Evolutionary conservation across 768 basidiomycete genomes (phyloP), one percentile per base, ranked within the genome.

Genomic region (Tubosaeta sp.): DNA sequence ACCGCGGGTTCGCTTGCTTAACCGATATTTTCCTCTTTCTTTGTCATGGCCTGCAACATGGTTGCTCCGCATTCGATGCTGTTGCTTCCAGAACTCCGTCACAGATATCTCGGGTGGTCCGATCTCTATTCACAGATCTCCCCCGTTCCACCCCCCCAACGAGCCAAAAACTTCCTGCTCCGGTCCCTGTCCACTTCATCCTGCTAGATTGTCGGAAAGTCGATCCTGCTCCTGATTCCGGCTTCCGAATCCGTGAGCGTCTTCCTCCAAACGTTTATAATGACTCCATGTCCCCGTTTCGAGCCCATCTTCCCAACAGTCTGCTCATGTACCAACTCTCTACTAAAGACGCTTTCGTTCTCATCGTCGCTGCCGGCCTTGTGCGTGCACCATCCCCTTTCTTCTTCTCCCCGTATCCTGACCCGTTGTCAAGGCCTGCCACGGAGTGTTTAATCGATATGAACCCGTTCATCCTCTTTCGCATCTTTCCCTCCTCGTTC

Each of bases 1-100:
- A 71, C 68, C 68, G 69, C 62, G 69, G 69, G 59, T 59, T 71
- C 66, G 64, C 65, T 69, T 63, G 64, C 62, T 59, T 67, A 68
- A 52, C 68, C 66, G 68, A 68, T 66, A 50, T 61, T 68, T 67
- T 44, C 63, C 61, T 56, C 45, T 60, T 66, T 56, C 59, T 70
- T 64, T 61, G 65, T 68, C 60, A 68, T 60, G 58, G 49, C 47
- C 50, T 60, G 53, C 62, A 53, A 50, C 50, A 51, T 50, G 51
- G 57, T 46, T 46, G 35, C 59, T 65, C 65, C 59, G 52, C 58
- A 64, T 51, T 66, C 59, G 53, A 61, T 57, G 46, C 53, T 43
- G 22, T 22, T 22, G 4, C 61, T 63, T 59, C 61, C 42, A 53
- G 52, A 65, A 61, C 59, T 51, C 55, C 60, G 54, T 55, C 47